Base-by-base conservation (phyloP, 768 basidiomycete genomes). In the Mycena belliarum region DNA sequence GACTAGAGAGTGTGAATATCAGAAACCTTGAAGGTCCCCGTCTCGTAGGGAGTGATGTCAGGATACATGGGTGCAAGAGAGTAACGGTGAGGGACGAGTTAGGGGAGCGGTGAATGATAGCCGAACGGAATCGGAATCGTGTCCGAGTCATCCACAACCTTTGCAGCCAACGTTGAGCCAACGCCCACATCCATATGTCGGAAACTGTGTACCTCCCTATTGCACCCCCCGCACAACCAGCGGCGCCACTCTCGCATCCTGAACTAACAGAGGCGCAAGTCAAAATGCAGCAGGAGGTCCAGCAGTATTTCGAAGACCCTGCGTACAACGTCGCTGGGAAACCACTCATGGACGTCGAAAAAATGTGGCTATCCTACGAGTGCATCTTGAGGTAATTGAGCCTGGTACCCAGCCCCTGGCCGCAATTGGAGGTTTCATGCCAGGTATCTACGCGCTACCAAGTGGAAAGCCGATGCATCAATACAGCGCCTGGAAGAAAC, bases 281-380 rank as follows among this genome's bases (percentile, higher is more conserved):
- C 54, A 73, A 72, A 54, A 76, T 82, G 72, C 81, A 82, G 56
- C 70, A 80, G 40, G 73, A 74, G 46, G 83, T 91, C 15, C 72
- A 88, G 42, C 72, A 70, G n/a, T 82, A 89, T 68, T 89, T 91
- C 63, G 65, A 78, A 18, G 66, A 71, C n/a, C 65, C 76, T 0
- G 75, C 75, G 2, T 89, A 88, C 67, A 70, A 63, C 6, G 67
- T 82, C 7, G 14, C 87, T 4, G 77, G 72, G 16, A 75, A 79
- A 3, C 75, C 78, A 56, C 73, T 92, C 49, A 75, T 59, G 43
- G 89, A 89, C 29, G 79, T 75, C 32, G 92, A 93, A 68, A 83
- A 83, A 71, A 89, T 89, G 69, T 93, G 90, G 89, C 75, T 93
- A 72, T 87, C 88, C 2, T 79, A 81, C 65, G 91, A 93, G 61